Percentiles rank a stretch among this genome's conserved stretches.
Evolutionary conservation across 805 yeast genomes (phyloP).

Genomic region (Cephaloascus fragrans): DNA sequence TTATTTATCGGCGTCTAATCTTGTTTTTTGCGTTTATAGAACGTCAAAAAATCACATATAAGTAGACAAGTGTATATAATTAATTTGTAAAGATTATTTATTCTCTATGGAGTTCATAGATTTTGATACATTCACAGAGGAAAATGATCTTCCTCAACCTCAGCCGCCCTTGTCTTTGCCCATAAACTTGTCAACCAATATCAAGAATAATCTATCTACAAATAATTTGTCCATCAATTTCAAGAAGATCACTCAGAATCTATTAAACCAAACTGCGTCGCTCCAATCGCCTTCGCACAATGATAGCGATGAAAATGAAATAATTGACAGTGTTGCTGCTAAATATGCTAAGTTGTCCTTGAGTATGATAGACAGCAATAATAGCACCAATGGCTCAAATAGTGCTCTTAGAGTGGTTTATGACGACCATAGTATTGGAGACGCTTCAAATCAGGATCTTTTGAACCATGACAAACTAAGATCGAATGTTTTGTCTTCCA

Average conservation of each 20-base stretch:
- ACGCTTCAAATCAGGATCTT: background rate
- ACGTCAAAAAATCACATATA: too few species aligned
- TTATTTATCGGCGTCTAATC: too few species aligned
- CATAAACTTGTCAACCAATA: conserved; percentile 5
- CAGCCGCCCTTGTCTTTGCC: conserved; percentile 35
- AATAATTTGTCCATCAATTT: conserved; percentile 23
- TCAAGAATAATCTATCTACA: conserved; percentile 24
- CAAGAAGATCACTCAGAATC: conserved; percentile 18
- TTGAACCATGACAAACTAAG: background rate
- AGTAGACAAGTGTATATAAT: too few species aligned
- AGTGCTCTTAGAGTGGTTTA: too few species aligned
- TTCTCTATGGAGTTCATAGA: conserved; percentile 38
- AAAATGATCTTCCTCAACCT: conserved; percentile 23
- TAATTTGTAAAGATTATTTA: too few species aligned
- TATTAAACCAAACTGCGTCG: conserved; percentile 18
- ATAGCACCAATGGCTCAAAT: conserved; percentile 2
- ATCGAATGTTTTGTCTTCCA: conserved; percentile 14
- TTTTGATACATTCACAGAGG: conserved; percentile 22
- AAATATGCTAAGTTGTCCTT: conserved; percentile 41
- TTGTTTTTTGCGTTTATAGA: too few species aligned
- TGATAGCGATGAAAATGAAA: conserved; percentile 1
- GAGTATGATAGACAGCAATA: conserved; percentile 19
- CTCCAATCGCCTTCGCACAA: too few species aligned
- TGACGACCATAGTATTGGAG: too few species aligned
- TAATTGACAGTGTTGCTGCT: conserved; percentile 18